A percentile compares a stretch with the other conserved stretches of the same genome.
Conservation (phyloP, 192 early-diverging fungal species). For the Rhizoclosmatium sp. region DNA sequence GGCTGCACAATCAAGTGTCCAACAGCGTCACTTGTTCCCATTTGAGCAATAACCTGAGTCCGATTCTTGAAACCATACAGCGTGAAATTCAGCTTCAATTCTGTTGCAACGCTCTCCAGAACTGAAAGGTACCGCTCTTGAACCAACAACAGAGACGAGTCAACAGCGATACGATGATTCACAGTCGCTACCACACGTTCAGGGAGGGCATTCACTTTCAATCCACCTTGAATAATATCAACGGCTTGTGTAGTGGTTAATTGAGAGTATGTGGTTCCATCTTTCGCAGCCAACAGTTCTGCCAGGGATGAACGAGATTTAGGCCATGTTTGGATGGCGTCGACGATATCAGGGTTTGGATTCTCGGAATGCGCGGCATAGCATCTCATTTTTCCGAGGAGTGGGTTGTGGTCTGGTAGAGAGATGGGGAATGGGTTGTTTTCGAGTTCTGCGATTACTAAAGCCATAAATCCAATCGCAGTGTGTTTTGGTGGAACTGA, state of each 20-base stretch:
- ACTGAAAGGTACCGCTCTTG: background rate
- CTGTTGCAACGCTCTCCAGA: too few species aligned
- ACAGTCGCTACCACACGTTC: constrained; percentile 32
- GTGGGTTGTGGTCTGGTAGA: too few species aligned
- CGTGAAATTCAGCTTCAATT: constrained; percentile 16
- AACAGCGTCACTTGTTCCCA: background rate
- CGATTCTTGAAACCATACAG: background rate
- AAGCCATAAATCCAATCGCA: constrained; percentile 40
- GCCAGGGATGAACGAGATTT: too few species aligned
- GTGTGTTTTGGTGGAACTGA: constrained; percentile 53
- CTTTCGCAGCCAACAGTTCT: too few species aligned
- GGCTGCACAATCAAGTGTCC: constrained; percentile 18
- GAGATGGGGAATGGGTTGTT: background rate
- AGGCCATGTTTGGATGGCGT: too few species aligned
- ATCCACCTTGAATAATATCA: constrained; percentile 54
- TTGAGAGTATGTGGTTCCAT: too few species aligned
- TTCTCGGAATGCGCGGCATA: too few species aligned
- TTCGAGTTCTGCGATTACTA: constrained; percentile 37
- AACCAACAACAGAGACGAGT: constrained; percentile 19
- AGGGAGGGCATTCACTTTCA: constrained; percentile 57
- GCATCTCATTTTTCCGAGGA: too few species aligned
- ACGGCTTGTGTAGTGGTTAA: constrained; percentile 48
- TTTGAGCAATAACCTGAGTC: background rate
- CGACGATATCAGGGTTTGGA: too few species aligned
- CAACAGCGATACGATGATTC: constrained; percentile 49